Percentiles rank a stretch among this genome's conserved stretches.
These are phyloP conservation scores for Elongisporangium anandrum DNA, from an alignment of 352 stramenopile species.

Conservation along the genomic window DNA sequence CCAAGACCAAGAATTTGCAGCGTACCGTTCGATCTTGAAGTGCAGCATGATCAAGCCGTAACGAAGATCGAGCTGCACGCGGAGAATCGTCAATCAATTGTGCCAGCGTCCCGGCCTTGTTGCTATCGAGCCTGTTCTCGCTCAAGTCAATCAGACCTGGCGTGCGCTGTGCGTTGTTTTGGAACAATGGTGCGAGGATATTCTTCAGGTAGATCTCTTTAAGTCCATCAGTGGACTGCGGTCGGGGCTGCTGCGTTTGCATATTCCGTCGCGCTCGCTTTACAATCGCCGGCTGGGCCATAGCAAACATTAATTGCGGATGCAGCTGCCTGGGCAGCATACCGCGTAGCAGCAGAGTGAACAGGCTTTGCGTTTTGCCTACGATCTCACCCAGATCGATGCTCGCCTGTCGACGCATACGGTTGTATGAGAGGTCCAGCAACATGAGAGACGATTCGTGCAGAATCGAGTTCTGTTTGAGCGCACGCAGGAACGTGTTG, in stretches of 20 bases:
- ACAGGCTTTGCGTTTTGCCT: constrained; percentile 56
- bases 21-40: constrained; percentile 59
- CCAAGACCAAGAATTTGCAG: too few species aligned
- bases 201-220: constrained; percentile 41
- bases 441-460: constrained; percentile 52
- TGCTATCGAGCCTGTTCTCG: constrained; percentile 65
- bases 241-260: not conserved
- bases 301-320: not conserved
- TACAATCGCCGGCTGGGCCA: not conserved
- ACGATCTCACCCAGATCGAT: constrained; percentile 54
- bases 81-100: constrained; percentile 44
- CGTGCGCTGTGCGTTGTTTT: constrained; percentile 36
- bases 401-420: constrained; percentile 45
- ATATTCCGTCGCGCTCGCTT: not conserved
- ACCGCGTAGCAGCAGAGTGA: constrained; percentile 50
- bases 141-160: constrained; percentile 60
- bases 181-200: constrained; percentile 64
- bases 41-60: constrained; percentile 50
- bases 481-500: constrained; percentile 44
- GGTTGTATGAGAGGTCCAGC: constrained; percentile 72
- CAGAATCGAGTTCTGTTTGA: constrained; percentile 63
- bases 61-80: constrained; percentile 25
- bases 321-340: constrained; percentile 30
- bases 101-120: constrained; percentile 39
- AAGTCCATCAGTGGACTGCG: constrained; percentile 28